Evolutionary conservation across 805 yeast species (phyloP), one percentile per base, ranked within the genome.

Genomic region (Yueomyces sinensis): DNA sequence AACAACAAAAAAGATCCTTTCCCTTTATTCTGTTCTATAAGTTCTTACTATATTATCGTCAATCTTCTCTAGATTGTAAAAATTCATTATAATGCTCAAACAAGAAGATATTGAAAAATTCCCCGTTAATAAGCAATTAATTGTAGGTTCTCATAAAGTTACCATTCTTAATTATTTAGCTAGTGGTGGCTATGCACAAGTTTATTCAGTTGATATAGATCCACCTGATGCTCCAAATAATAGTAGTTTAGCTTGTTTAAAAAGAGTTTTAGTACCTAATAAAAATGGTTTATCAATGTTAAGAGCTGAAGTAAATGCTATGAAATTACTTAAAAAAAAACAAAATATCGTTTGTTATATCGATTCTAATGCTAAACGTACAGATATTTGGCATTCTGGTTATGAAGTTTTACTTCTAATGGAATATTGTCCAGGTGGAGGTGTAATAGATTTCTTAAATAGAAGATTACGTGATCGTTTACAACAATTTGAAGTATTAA

Each of bases 151-250:
- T 4, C 95, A 87, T 57, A 62, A 65, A 33, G 80, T 76, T n/a
- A 59, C 64, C 31, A 71, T 86, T 46, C 65, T 68, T 41, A 68
- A 76, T 44, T 87, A 82, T 60, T 61, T 87, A 30, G 79, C 94
- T 5, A 79, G 79, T 49, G 97, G 91, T 58, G 98, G 98, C 13
- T 91, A 83, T 65, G 97, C 98, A 9, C 94, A 82, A 54, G 95
- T 91, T 4, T 91, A 91, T 56, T 71, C 80, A 14, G 89, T 86
- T 40, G 14, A 13, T 9, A 73, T 80, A 18, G 65, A 69, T 19
- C 86, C 86, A 5, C 63, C 71, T 3, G 72, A 72, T 40, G 28
- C 46, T 13, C 62, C 65, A 42, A 63, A 68, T 13, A 74, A 72
- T 15, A 56, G 66, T 33, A 58, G 56, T 36, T 56, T 66, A 11